Evolutionary conservation across 2,329 filamentous ascomycete species (phyloP), one percentile per base, ranked within the genome.

Genomic region (Cryphonectria japonica): DNA sequence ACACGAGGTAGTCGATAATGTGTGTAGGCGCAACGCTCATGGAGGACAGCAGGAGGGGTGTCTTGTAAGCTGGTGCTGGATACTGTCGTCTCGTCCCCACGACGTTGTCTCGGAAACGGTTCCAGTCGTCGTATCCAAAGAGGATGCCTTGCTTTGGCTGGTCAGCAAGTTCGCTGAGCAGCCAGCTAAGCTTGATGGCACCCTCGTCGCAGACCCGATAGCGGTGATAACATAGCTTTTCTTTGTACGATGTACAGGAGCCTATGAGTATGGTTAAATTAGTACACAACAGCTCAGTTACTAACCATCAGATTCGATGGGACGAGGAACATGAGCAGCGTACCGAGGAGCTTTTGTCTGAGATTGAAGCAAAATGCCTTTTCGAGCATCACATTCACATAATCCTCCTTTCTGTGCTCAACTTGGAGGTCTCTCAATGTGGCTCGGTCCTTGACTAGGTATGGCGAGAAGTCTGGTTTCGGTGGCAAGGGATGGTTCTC

Each of bases 1-100:
- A 91, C 73, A 87, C 89, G 13, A 93, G 80, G 54, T 85, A 83
- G 76, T 93, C 91, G 5, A 92, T 83, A 3, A 93, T 87, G 69
- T 92, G 87, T 0, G 72, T 71, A 1, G 75, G 77, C 0, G 78
- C 39, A 1, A 57, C 11, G 11, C 54, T 19, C 13, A 54, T 3
- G 19, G 54, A n/a, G 1, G 34, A 50, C 1, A 50, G 19, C 46
- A n/a, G 19, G 11, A 19, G 37, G 41, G 52, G 32, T 16, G 22
- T 14, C n/a, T 71, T 72, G 43, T 72, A 71, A 29, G 64, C 62
- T 26, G 71, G 71, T 14, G 29, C 37, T 1, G 62, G 9, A 34
- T 71, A 59, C n/a, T 72, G 19, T 16, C 54, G 66, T 43, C 66
- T 43, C 13, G 66, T 66, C 1, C 71, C 69, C 9, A 73, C 62